Evolutionary conservation across 768 basidiomycete species (phyloP), one percentile per base, ranked within the genome.

Genomic region (Lentinula lateritia): DNA sequence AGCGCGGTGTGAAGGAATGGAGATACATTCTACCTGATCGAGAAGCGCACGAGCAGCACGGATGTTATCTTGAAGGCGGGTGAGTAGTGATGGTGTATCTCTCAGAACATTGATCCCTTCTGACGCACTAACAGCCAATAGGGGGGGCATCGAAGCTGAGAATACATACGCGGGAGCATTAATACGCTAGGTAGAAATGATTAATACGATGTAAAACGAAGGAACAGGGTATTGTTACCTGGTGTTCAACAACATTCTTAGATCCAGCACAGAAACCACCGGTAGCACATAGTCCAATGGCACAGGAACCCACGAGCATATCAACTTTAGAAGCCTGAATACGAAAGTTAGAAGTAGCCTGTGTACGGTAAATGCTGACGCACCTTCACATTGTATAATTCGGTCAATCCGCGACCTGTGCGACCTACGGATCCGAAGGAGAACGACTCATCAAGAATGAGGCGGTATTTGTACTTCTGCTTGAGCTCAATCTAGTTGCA

Each of bases 191-290:
- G 54, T 3, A 41, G 36, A 36, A 48, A 9, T 15, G 10, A 42
- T 53, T 52, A 63, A 48, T 52, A 32, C 45, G 8, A 34, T 23
- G 58, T 20, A 28, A 34, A 20, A 4, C 9, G 4, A 20, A 16
- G 16, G 23, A 3, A 13, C 2, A 6, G 23, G 1, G 28, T 9
- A 38, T 35, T 57, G 74, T 20, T 66, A 90, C 92, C 80, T 95
- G 96, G 70, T 99, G 96, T 64, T 92, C 85, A 23, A 93, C 85
- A 35, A 97, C 91, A 43, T 85, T 81, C 16, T 75, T 73, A 1
- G 91, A 89, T 28, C 97, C 97, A 3, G 93, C 93, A 68, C 96
- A 98, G 83, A 98, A 99, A 1, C 97, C 97, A 52, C 96, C 97
- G 1, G 83, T 81, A 0, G 95, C 85, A 62, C 84, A 85, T 18